These are phyloP conservation scores for Uronychia setigera DNA, from an alignment of 73 alveolate genomes.

Conservation along the genomic window DNA sequence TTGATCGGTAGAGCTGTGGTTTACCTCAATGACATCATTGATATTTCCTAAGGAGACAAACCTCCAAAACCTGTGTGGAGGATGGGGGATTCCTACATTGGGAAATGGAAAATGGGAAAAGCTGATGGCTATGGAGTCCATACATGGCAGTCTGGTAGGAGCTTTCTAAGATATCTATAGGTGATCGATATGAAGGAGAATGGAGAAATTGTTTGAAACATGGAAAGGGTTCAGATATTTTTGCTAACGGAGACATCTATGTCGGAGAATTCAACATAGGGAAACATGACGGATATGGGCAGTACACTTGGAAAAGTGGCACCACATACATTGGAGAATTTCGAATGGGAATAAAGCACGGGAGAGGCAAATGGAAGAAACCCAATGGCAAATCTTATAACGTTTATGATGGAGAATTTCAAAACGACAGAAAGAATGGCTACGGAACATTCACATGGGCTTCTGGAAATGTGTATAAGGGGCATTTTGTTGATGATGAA, in stretches of 20 bases:
- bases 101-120: not conserved
- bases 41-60: no score
- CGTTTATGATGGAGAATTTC: not conserved
- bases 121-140: conserved; percentile 7
- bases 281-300: conserved; percentile 71
- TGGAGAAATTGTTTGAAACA: conserved; percentile 60
- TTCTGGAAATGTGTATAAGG: not conserved
- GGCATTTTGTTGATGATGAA: not conserved
- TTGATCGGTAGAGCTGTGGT: no score
- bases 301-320: conserved; percentile 72
- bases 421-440: not conserved
- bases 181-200: conserved; percentile 73
- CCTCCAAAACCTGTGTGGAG: no score
- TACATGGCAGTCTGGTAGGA: conserved; percentile 10
- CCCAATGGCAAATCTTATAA: conserved; percentile 20
- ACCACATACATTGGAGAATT: conserved; percentile 64
- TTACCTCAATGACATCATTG: no score
- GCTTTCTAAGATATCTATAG: conserved; percentile 10
- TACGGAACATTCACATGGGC: not conserved
- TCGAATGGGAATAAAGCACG: conserved; percentile 62
- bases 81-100: not conserved
- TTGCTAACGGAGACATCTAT: conserved; percentile 69
- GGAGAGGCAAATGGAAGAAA: conserved; percentile 64
- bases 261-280: conserved; percentile 67
- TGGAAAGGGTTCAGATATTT: conserved; percentile 70